Percentiles rank a stretch among this genome's conserved stretches.
Evolutionary conservation across 1,284 basidiomycete genomes (phyloP).

Genomic region (Apiotrichum gamsii): DNA sequence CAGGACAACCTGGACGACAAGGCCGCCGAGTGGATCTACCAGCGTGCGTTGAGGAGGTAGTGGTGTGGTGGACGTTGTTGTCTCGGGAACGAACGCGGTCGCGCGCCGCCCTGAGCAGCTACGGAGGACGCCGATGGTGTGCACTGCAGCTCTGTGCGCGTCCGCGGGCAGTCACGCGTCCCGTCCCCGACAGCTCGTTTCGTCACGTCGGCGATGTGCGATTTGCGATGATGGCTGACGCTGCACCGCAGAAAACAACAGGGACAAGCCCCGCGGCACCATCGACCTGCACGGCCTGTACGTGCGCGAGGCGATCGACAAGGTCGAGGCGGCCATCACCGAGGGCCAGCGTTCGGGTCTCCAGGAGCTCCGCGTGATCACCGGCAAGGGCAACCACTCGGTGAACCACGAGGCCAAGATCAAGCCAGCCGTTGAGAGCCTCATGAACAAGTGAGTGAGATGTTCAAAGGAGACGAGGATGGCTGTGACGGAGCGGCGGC

Average conservation of each 20-base stretch:
- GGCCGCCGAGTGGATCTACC: conserved; percentile 85
- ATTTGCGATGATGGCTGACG: no score
- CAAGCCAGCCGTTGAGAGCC: conserved; percentile 83
- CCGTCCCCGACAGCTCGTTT: no score
- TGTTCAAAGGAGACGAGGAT: no score
- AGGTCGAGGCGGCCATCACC: conserved; percentile 63
- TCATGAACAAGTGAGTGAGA: conserved; percentile 64
- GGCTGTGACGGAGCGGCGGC: no score
- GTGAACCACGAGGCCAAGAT: conserved; percentile 73
- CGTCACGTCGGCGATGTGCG: no score
- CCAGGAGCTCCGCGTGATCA: conserved; percentile 72
- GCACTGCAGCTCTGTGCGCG: no score
- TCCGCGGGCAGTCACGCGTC: background rate
- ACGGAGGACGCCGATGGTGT: background rate
- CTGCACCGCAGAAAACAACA: conserved; percentile 66
- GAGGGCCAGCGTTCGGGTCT: conserved; percentile 63
- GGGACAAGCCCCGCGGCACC: conserved; percentile 63
- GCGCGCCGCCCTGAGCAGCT: no score
- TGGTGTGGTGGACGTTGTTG: background rate
- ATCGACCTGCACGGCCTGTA: conserved; percentile 88
- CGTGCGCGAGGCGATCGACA: conserved; percentile 80
- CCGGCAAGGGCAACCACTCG: conserved; percentile 87
- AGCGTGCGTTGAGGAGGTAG: conserved; percentile 51
- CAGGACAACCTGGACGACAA: conserved; percentile 78
- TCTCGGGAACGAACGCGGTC: no score